Evolutionary conservation across 1,284 basidiomycete species (phyloP).

Genomic region (Sporisorium scitamineum): DNA sequence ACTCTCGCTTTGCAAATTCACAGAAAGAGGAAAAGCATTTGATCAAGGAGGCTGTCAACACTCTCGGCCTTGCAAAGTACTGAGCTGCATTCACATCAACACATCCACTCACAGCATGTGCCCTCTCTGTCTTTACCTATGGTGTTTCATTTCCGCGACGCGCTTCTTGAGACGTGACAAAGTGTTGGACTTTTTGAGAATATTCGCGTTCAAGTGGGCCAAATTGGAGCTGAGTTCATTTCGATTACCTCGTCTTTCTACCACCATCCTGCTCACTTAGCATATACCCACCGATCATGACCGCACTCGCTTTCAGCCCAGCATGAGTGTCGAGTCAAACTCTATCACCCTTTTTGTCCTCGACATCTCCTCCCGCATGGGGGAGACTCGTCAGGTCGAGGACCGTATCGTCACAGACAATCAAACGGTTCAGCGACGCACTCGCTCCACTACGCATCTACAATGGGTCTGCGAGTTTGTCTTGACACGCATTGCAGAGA

Average conservation of each 20-base stretch:
- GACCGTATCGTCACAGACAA: conserved; percentile 42
- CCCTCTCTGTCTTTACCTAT: background rate
- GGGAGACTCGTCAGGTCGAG: conserved; percentile 70
- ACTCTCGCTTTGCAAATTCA: background rate
- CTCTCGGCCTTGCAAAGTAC: conserved; percentile 44
- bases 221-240: conserved; percentile 3
- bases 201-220: conserved; percentile 3
- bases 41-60: conserved; percentile 55
- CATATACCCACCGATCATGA: conserved; percentile 17
- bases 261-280: background rate
- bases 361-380: conserved; percentile 89
- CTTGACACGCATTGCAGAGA: conserved; percentile 87
- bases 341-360: conserved; percentile 75
- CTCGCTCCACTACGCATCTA: conserved; percentile 74
- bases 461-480: conserved; percentile 86
- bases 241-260: background rate
- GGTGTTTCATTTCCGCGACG: conserved; percentile 1
- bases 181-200: conserved; percentile 27
- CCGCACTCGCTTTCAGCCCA: background rate
- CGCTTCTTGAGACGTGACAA: background rate
- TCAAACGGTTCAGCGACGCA: conserved; percentile 72
- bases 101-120: background rate
- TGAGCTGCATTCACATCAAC: background rate
- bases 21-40: conserved; percentile 62
- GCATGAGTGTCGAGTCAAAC: conserved; percentile 48